Conservation (phyloP, 345 rosid genomes). For the Aquilaria malaccensis region DNA sequence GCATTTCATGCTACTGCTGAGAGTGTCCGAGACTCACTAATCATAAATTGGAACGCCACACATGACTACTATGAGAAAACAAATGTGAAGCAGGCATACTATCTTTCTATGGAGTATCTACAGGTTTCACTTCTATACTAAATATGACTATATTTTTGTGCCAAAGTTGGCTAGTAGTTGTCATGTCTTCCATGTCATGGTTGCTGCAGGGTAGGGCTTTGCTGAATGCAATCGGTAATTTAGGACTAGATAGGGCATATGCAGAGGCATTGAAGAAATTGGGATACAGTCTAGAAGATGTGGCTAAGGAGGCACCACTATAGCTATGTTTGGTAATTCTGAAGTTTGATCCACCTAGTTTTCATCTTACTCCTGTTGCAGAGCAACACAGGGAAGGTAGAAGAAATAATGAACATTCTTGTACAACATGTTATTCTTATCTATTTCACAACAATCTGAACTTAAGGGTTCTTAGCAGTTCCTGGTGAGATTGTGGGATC, state of each 20-base stretch:
- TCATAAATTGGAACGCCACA: constrained; percentile 63
- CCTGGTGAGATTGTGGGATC: too few species aligned
- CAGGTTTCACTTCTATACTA: constrained; percentile 36
- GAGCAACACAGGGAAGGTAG: too few species aligned
- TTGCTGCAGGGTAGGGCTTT: constrained; percentile 62
- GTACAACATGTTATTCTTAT: too few species aligned
- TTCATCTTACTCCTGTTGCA: too few species aligned
- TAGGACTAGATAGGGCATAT: constrained; percentile 63
- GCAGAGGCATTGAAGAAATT: constrained; percentile 65
- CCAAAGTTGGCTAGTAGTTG: too few species aligned
- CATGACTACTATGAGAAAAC: constrained; percentile 48
- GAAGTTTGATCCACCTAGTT: too few species aligned
- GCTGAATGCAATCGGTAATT: constrained; percentile 68
- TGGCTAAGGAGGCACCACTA: constrained; percentile 15
- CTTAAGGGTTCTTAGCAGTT: too few species aligned
- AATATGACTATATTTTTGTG: too few species aligned
- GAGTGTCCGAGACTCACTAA: constrained; percentile 58
- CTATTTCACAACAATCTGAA: too few species aligned
- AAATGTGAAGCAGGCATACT: constrained; percentile 68
- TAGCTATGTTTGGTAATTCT: too few species aligned
- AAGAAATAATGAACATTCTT: too few species aligned
- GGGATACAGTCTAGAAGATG: constrained; percentile 56
- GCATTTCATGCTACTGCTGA: constrained; percentile 73
- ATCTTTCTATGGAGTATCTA: constrained; percentile 74
- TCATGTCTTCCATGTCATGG: not conserved